Conservation (phyloP, 2,329 filamentous ascomycete genomes). For the Xylaria sp. region DNA sequence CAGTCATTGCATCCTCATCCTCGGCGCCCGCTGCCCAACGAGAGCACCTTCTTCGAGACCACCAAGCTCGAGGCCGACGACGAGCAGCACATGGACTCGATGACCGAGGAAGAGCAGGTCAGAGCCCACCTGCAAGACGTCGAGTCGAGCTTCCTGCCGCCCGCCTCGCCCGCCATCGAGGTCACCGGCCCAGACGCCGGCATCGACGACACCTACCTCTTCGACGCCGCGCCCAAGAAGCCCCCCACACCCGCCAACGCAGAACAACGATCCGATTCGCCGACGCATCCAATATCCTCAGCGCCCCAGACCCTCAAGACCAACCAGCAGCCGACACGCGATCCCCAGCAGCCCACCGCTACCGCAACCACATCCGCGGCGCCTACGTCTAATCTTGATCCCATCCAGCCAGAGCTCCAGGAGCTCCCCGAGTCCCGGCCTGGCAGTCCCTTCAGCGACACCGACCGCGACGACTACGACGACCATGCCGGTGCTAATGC, state of each 20-base stretch:
- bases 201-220: conserved; percentile 69
- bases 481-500: conserved; percentile 23
- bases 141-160: conserved; percentile 73
- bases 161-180: conserved; percentile 66
- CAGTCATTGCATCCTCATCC: conserved; percentile 10
- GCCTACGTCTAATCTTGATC: conserved; percentile 11
- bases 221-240: conserved; percentile 58
- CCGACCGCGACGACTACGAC: conserved; percentile 7
- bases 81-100: conserved; percentile 58
- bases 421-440: conserved; percentile 21
- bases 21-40: conserved; percentile 33
- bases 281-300: neutral
- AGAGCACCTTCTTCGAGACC: conserved; percentile 49
- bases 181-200: conserved; percentile 57
- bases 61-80: conserved; percentile 48
- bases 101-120: conserved; percentile 63
- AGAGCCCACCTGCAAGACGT: conserved; percentile 70
- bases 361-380: conserved; percentile 17
- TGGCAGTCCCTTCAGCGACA: conserved; percentile 16
- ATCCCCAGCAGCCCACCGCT: conserved; percentile 22
- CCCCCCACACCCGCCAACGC: conserved; percentile 27
- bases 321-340: conserved; percentile 31
- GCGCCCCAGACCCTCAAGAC: conserved; percentile 19
- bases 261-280: conserved; percentile 22
- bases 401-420: conserved; percentile 15